Percentiles rank a stretch among this genome's conserved stretches.
Evolutionary conservation across 208 protist genomes (phyloP).

Genomic region (Leishmania gerbilli): DNA sequence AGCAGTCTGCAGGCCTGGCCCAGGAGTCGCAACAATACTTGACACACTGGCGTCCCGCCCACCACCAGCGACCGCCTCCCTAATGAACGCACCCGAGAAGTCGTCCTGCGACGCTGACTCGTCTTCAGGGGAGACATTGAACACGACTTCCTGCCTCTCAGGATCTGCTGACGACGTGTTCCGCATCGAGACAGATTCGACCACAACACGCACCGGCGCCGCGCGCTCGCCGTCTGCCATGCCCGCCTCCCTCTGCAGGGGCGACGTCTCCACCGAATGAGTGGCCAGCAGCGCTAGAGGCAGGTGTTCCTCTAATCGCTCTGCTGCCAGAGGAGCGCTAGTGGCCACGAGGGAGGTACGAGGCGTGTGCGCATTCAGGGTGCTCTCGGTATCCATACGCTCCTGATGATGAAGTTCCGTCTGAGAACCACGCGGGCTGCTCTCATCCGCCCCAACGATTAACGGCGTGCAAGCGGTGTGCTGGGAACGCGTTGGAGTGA

Average conservation of each 20-base stretch:
- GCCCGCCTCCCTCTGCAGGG: constrained; percentile 5
- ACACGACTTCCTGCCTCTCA: neutral
- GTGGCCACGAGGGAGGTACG: neutral
- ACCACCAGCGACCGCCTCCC: neutral
- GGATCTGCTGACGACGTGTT: neutral
- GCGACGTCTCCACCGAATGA: neutral
- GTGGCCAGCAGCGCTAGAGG: neutral
- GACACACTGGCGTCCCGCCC: neutral
- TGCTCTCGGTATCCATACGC: neutral
- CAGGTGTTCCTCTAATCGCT: no score
- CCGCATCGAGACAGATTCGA: neutral
- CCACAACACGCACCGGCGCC: neutral
- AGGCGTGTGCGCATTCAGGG: neutral
- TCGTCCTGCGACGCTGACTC: neutral
- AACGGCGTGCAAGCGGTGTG: neutral
- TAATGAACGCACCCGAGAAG: neutral
- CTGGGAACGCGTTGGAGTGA: neutral
- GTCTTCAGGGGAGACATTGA: neutral
- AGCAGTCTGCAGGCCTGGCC: neutral
- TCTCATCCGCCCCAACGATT: neutral
- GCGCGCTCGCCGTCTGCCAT: constrained; percentile 11
- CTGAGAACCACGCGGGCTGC: neutral
- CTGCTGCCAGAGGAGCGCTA: neutral
- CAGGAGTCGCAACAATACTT: neutral
- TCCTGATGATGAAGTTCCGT: neutral